These are phyloP conservation scores for Penicillium vulpinum DNA, from an alignment of 2,329 filamentous ascomycete genomes.

Conservation along the genomic window DNA sequence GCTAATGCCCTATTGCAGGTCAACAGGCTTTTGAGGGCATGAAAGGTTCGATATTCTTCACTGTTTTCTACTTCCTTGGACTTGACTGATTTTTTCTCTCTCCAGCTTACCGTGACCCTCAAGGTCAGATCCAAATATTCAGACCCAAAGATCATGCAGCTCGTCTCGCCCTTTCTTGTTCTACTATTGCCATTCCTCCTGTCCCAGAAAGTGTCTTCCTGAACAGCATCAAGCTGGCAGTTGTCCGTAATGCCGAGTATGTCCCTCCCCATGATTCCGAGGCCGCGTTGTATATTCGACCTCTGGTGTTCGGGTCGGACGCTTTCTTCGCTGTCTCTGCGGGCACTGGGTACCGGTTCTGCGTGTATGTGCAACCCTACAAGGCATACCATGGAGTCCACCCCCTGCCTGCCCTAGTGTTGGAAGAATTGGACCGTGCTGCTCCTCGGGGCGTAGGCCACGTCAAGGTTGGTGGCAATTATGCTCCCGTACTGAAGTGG, in stretches of 20 bases:
- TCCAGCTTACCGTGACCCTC: constrained; percentile 18
- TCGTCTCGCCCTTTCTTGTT: constrained; percentile 30
- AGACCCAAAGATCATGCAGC: constrained; percentile 32
- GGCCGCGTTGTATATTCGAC: constrained; percentile 39
- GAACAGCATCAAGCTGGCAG: not conserved
- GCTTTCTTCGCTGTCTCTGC: constrained; percentile 27
- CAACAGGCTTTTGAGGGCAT: not conserved
- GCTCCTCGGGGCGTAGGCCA: constrained; percentile 35
- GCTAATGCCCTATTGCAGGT: not conserved
- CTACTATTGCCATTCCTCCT: constrained; percentile 32
- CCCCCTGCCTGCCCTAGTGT: constrained; percentile 26
- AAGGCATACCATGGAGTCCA: not conserved
- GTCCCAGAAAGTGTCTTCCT: constrained; percentile 33
- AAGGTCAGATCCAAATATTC: constrained; percentile 34
- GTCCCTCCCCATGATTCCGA: constrained; percentile 19
- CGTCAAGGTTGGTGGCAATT: constrained; percentile 42
- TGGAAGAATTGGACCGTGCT: constrained; percentile 39
- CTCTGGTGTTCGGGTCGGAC: constrained; percentile 34
- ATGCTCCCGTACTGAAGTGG: constrained; percentile 38
- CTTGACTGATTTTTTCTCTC: not conserved
- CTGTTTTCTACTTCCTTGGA: not conserved
- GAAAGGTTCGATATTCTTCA: not conserved
- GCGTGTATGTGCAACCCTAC: constrained; percentile 30
- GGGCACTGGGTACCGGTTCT: constrained; percentile 29
- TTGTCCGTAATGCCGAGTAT: not conserved